phyloP scores from a whole-genome alignment of 768 basidiomycete genomes.

The Pulveroboletus sp. region DNA sequence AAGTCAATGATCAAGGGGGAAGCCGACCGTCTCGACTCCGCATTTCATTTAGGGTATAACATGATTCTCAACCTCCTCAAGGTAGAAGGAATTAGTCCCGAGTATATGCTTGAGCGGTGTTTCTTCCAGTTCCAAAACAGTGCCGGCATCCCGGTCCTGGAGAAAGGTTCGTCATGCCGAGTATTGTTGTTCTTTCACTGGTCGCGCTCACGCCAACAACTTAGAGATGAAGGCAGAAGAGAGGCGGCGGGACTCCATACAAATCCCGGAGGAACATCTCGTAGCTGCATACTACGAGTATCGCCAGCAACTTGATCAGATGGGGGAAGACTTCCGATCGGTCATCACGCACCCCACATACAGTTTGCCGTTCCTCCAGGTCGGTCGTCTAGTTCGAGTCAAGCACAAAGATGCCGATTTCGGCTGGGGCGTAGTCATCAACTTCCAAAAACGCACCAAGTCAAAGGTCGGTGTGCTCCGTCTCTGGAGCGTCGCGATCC shows the following conservation, averaged over 20 bases:
- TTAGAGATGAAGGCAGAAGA: conserved; percentile 77
- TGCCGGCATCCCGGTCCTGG: conserved; percentile 79
- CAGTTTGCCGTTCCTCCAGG: conserved; percentile 88
- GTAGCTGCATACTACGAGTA: conserved; percentile 90
- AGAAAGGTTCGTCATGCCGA: conserved; percentile 60
- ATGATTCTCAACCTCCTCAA: conserved; percentile 99
- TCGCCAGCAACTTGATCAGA: conserved; percentile 88
- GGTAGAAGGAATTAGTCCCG: conserved; percentile 96
- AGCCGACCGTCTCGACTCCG: conserved; percentile 94
- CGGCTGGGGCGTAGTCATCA: conserved; percentile 94
- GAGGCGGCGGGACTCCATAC: conserved; percentile 53
- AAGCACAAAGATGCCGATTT: conserved; percentile 85
- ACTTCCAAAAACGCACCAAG: conserved; percentile 83
- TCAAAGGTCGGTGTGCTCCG: conserved; percentile 54
- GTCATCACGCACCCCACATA: conserved; percentile 96
- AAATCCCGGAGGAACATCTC: conserved; percentile 78
- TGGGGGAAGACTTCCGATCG: conserved; percentile 81
- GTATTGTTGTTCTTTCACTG: neutral
- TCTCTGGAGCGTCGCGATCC: neutral
- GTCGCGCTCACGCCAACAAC: conserved; percentile 6
- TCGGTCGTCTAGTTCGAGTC: conserved; percentile 89
- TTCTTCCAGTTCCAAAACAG: conserved; percentile 99
- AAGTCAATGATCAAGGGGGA: conserved; percentile 98
- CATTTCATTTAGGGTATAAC: conserved; percentile 98
- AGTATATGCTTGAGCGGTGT: conserved; percentile 95